A percentile compares a stretch with the other conserved stretches of the same genome.
Conservation (phyloP, 176 grass and related monocot genomes). For the Eragrostis curvula region DNA sequence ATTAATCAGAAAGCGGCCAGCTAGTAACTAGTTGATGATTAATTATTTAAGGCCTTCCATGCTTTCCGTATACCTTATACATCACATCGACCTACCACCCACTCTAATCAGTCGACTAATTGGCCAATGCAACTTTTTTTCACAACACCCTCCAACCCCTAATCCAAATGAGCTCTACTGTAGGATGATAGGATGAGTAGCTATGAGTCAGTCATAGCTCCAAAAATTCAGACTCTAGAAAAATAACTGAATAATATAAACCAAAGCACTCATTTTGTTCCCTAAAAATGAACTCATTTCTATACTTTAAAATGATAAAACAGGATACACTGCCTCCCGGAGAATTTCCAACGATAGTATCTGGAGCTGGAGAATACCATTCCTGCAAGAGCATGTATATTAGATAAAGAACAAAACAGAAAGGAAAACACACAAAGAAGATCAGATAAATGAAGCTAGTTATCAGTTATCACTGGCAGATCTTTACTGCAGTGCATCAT, state of each 20-base stretch:
- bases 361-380: slow-evolving; percentile 88
- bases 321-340: slow-evolving; percentile 95
- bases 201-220: too few species aligned
- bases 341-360: slow-evolving; percentile 94
- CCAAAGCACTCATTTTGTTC: neutral
- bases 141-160: neutral
- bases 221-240: too few species aligned
- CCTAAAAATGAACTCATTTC: slow-evolving; percentile 9
- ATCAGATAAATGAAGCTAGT: slow-evolving; percentile 8
- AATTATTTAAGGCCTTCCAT: neutral
- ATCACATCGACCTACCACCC: neutral
- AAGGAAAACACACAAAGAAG: slow-evolving; percentile 19
- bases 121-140: neutral
- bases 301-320: slow-evolving; percentile 31
- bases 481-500: slow-evolving; percentile 21
- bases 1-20: neutral
- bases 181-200: too few species aligned
- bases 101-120: neutral
- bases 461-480: slow-evolving; percentile 15
- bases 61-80: neutral
- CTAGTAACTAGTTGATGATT: neutral
- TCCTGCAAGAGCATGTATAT: slow-evolving; percentile 72
- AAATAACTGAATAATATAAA: neutral
- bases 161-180: too few species aligned
- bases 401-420: slow-evolving; percentile 41